These are phyloP conservation scores for Oemleria cerasiformis DNA, from an alignment of 306 rosid genomes.

Conservation along the genomic window DNA sequence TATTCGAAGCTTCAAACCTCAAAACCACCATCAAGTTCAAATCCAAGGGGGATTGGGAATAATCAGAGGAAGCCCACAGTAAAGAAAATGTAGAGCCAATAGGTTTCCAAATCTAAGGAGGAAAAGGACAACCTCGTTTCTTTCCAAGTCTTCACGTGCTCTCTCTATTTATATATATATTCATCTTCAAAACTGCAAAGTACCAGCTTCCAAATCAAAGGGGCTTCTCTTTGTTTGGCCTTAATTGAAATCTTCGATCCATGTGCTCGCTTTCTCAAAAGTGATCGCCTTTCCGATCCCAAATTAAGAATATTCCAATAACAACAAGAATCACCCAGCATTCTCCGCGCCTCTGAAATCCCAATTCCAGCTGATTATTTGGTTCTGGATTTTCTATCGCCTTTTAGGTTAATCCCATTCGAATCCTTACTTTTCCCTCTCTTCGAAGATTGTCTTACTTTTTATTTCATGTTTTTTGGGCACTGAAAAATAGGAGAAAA, in stretches of 20 bases:
- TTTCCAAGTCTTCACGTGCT: neutral
- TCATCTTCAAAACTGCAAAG: neutral
- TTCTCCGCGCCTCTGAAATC: neutral
- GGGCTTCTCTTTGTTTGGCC: neutral
- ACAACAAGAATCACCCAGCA: neutral
- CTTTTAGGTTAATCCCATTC: neutral
- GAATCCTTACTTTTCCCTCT: neutral
- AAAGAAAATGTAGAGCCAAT: neutral
- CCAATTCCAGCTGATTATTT: neutral
- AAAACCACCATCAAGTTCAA: neutral
- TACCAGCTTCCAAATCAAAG: too few species aligned
- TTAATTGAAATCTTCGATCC: neutral
- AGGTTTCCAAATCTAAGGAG: neutral
- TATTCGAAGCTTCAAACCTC: neutral
- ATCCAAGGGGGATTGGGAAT: constrained; percentile 27
- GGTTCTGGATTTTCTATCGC: neutral
- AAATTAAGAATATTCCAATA: constrained; percentile 2
- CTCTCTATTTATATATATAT: neutral
- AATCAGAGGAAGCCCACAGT: constrained; percentile 32
- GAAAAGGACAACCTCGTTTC: neutral
- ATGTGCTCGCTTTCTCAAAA: too few species aligned
- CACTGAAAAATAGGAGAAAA: neutral
- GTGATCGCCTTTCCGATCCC: neutral
- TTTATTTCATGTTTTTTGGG: neutral
- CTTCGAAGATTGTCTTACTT: neutral